These are phyloP conservation scores for Eragrostis curvula DNA, from an alignment of 176 grass and related monocot genomes.

Conservation along the genomic window DNA sequence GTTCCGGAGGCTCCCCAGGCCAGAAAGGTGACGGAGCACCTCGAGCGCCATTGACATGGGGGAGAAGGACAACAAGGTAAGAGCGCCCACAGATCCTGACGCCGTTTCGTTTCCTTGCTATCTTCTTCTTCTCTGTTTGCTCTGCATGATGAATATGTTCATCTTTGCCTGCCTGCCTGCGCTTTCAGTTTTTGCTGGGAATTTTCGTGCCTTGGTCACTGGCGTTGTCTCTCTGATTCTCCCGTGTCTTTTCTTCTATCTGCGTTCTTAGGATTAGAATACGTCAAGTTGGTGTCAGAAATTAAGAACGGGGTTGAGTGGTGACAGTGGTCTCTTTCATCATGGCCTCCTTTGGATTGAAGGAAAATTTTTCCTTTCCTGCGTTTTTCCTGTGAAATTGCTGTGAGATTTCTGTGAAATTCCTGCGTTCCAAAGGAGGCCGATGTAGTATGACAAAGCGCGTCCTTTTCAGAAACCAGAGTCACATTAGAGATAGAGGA, in stretches of 20 bases:
- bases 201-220: background rate
- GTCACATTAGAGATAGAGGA: conserved; percentile 2
- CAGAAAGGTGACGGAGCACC: background rate
- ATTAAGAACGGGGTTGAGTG: background rate
- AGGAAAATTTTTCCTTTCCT: too few species aligned
- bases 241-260: background rate
- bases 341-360: too few species aligned
- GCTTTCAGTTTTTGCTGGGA: background rate
- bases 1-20: background rate
- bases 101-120: background rate
- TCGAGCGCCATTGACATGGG: conserved; percentile 49
- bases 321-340: background rate
- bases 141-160: background rate
- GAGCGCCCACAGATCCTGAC: background rate
- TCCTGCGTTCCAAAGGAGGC: too few species aligned
- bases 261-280: background rate
- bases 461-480: background rate
- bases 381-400: too few species aligned
- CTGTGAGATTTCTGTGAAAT: too few species aligned
- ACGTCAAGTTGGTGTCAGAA: background rate
- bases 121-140: background rate
- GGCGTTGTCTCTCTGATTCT: background rate
- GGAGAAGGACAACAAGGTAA: conserved; percentile 60
- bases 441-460: background rate
- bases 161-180: background rate